A percentile compares a stretch with the other conserved stretches of the same genome.
These are phyloP conservation scores for Candida broadrunensis DNA, from an alignment of 805 yeast species.

Conservation along the genomic window DNA sequence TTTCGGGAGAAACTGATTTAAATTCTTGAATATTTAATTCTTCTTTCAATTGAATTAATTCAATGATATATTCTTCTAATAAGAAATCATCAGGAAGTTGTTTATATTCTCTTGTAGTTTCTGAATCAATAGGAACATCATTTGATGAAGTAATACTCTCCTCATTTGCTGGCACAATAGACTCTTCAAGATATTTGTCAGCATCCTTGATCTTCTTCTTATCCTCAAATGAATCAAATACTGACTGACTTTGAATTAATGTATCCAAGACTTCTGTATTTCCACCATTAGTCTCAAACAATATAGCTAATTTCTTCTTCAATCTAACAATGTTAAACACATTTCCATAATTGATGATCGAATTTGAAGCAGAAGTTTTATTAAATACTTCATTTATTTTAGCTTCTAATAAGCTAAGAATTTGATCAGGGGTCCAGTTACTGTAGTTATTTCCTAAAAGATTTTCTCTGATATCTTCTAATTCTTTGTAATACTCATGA, in stretches of 20 bases:
- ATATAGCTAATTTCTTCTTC: conserved; percentile 16
- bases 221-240: conserved; percentile 4
- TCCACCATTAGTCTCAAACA: conserved; percentile 53
- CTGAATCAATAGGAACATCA: neutral
- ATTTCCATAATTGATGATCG: conserved; percentile 9
- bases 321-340: conserved; percentile 12
- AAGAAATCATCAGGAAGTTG: conserved; percentile 32
- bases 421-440: conserved; percentile 7
- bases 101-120: conserved; percentile 12
- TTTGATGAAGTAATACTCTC: neutral
- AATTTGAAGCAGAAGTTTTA: neutral
- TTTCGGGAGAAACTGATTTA: conserved; percentile 6
- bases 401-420: conserved; percentile 10
- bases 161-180: neutral
- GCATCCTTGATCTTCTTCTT: too few relatives aligned
- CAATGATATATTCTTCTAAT: conserved; percentile 31
- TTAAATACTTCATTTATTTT: conserved; percentile 10
- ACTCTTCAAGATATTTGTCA: neutral
- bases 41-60: conserved; percentile 21
- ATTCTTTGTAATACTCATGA: conserved; percentile 8
- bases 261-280: conserved; percentile 29
- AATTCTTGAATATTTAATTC: conserved; percentile 16
- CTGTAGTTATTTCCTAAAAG: neutral
- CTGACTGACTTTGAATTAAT: conserved; percentile 3
- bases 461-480: conserved; percentile 4